phyloP scores from a whole-genome alignment of 768 basidiomycete species.

The Xerocomus potaroensis region DNA sequence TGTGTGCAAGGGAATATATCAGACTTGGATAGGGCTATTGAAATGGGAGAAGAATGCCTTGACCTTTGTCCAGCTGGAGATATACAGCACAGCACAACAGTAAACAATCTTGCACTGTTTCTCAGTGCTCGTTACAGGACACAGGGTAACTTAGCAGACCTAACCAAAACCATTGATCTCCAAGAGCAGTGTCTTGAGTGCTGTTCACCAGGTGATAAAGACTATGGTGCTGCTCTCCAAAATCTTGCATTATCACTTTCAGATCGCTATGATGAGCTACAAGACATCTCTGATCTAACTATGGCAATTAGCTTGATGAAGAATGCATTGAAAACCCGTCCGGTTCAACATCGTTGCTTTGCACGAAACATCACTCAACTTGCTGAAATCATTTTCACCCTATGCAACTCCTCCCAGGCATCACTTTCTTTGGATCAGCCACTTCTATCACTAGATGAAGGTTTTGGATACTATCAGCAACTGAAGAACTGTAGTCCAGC shows the following conservation, averaged over 20 bases:
- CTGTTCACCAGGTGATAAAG: neutral
- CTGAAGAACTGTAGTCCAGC: neutral
- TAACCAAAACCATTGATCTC: neutral
- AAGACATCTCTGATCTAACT: neutral
- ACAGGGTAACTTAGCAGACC: neutral
- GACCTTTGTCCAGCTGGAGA: neutral
- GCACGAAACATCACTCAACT: neutral
- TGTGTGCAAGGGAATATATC: neutral
- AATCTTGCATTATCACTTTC: neutral
- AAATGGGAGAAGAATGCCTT: neutral
- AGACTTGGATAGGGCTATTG: neutral
- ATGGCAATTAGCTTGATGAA: neutral
- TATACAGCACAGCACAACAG: neutral
- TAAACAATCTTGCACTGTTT: neutral
- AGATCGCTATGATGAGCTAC: neutral
- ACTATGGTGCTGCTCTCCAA: neutral
- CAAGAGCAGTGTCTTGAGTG: neutral
- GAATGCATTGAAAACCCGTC: neutral
- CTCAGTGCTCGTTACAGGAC: neutral
- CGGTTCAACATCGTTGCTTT: neutral
- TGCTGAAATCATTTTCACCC: neutral
- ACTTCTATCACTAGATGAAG: neutral
- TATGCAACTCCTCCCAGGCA: neutral
- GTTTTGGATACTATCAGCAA: neutral
- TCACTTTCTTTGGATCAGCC: neutral